A percentile compares a stretch with the other conserved stretches of the same genome.
phyloP scores from a whole-genome alignment of 345 rosid species.

The Lenwebbia sp. region DNA sequence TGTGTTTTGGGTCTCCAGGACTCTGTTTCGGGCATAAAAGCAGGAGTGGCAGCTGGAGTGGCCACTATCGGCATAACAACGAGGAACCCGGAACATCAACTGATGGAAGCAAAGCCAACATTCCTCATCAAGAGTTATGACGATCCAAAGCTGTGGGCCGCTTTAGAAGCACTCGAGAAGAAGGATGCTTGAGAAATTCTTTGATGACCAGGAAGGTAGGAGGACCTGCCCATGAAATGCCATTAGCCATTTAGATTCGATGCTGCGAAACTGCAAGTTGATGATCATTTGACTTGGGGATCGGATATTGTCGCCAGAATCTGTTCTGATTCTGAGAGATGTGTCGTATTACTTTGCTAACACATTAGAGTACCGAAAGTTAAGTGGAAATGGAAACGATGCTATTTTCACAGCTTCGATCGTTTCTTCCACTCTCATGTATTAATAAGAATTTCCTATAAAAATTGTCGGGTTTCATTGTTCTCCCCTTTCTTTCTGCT shows the following conservation, averaged over 20 bases:
- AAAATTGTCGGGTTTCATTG: background rate
- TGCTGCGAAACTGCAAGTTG: background rate
- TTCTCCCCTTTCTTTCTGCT: background rate
- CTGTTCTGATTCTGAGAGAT: background rate
- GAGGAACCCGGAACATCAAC: slow-evolving; percentile 55
- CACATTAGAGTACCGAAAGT: background rate
- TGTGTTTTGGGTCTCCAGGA: slow-evolving; percentile 26
- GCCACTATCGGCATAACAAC: slow-evolving; percentile 78
- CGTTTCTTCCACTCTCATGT: background rate
- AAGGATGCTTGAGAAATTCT: slow-evolving; percentile 6
- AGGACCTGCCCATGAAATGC: background rate
- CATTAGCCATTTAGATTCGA: background rate
- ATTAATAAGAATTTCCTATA: background rate
- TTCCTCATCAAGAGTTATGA: slow-evolving; percentile 65
- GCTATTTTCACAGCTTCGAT: background rate
- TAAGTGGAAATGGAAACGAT: background rate
- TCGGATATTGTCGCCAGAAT: background rate
- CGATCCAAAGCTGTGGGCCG: slow-evolving; percentile 72
- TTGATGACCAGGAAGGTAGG: background rate
- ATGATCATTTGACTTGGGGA: background rate
- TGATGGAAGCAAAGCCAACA: slow-evolving; percentile 69
- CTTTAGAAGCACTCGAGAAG: slow-evolving; percentile 69
- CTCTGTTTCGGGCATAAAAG: slow-evolving; percentile 83
- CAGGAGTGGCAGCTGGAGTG: slow-evolving; percentile 96
- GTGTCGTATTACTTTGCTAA: background rate